phyloP scores from a whole-genome alignment of 148 eudicot species.

The Rhododendron ovatum region DNA sequence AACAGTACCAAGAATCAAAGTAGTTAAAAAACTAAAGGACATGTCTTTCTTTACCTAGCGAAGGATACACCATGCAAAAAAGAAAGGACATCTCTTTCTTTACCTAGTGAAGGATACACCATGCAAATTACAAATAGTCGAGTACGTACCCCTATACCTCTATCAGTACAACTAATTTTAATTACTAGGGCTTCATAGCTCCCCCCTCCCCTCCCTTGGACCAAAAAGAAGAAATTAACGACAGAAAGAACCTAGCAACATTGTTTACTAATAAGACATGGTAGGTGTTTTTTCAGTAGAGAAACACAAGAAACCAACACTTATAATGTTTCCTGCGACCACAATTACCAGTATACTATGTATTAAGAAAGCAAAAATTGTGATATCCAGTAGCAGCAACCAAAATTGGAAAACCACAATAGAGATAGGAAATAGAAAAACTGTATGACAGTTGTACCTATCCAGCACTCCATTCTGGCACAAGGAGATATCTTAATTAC shows the following conservation, averaged over 20 bases:
- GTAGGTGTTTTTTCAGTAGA: neutral
- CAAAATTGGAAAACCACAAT: neutral
- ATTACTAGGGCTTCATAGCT: neutral
- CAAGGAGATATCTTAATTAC: conserved; percentile 96
- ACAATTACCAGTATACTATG: conserved; percentile 1
- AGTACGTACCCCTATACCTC: neutral
- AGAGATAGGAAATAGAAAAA: neutral
- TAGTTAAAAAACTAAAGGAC: neutral
- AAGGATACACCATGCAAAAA: neutral
- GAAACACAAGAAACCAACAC: neutral
- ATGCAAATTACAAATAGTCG: neutral
- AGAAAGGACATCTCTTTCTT: neutral
- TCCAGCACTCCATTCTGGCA: conserved; percentile 99
- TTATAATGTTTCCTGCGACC: neutral
- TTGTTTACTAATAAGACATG: neutral
- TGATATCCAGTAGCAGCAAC: neutral
- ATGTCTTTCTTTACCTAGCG: neutral
- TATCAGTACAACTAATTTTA: neutral
- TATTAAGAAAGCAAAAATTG: neutral
- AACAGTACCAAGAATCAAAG: neutral
- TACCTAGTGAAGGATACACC: neutral
- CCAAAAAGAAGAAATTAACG: neutral
- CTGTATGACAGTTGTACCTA: conserved; percentile 48
- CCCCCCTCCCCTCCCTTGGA: neutral
- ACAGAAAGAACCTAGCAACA: neutral